Percentiles rank a stretch among this genome's conserved stretches.
Evolutionary conservation across 257 asterid genomes (phyloP).

Genomic region (Jacaranda mimosifolia): DNA sequence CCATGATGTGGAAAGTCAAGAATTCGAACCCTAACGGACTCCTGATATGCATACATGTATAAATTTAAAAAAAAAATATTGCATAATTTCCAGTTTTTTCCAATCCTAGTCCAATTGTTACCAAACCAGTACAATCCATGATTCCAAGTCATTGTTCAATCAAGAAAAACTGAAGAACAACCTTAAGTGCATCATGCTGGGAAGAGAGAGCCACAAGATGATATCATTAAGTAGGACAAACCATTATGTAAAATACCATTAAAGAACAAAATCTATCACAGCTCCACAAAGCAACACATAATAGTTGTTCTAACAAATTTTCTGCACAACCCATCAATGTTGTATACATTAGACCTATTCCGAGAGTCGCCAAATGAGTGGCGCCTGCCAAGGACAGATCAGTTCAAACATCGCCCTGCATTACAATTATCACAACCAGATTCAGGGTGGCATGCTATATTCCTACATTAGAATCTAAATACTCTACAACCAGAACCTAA

Average conservation of each 20-base stretch:
- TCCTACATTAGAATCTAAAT: constrained; percentile 63
- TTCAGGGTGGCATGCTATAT: constrained; percentile 43
- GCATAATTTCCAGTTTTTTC: too few species aligned
- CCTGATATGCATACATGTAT: too few species aligned
- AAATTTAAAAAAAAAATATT: too few species aligned
- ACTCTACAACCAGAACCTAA: constrained; percentile 56
- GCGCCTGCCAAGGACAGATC: constrained; percentile 24
- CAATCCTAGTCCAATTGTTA: not conserved
- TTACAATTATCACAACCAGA: constrained; percentile 44
- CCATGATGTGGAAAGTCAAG: too few species aligned
- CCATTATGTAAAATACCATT: not conserved
- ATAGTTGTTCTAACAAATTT: constrained; percentile 34
- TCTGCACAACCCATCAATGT: constrained; percentile 57
- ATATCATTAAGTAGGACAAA: not conserved
- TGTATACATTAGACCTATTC: constrained; percentile 54
- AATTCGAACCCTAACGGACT: too few species aligned
- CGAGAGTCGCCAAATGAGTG: constrained; percentile 16
- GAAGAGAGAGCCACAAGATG: not conserved
- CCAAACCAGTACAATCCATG: not conserved
- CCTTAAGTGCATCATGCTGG: not conserved
- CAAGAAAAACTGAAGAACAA: not conserved
- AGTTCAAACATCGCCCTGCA: constrained; percentile 36
- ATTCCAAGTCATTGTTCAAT: not conserved
- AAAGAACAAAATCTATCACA: constrained; percentile 3
- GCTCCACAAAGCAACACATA: not conserved